Percentiles rank a stretch among this genome's conserved stretches.
phyloP scores from a whole-genome alignment of 2,329 filamentous ascomycete genomes.

The Aspergillus oerlinghausenensis region DNA sequence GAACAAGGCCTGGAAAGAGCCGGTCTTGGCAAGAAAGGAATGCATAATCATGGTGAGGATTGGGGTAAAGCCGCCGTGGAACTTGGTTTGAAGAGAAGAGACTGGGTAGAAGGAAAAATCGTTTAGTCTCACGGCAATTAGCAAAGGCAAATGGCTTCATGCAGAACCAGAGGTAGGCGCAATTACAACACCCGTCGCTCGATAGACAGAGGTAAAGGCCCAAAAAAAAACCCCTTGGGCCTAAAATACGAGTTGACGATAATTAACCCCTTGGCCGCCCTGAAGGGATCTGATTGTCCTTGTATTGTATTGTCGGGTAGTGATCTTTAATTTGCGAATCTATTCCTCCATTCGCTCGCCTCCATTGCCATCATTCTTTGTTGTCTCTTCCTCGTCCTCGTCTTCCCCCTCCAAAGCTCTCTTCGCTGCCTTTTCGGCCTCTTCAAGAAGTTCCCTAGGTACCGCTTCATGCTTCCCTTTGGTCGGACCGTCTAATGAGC shows the following conservation, averaged over 20 bases:
- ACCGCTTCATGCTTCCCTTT: constrained; percentile 92
- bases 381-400: constrained; percentile 67
- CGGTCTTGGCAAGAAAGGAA: constrained; percentile 56
- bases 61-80: constrained; percentile 95
- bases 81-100: constrained; percentile 79
- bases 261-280: background rate
- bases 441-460: constrained; percentile 81
- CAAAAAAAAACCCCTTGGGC: background rate
- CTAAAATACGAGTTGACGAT: background rate
- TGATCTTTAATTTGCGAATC: constrained; percentile 16
- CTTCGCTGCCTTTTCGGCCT: constrained; percentile 90
- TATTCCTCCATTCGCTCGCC: constrained; percentile 88
- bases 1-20: constrained; percentile 83
- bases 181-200: background rate
- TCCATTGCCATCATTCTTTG: constrained; percentile 55
- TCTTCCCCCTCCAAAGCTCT: constrained; percentile 83
- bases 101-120: constrained; percentile 70
- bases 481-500: constrained; percentile 74
- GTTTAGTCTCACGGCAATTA: constrained; percentile 24
- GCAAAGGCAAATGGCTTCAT: background rate
- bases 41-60: constrained; percentile 93
- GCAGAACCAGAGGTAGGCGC: background rate
- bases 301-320: background rate
- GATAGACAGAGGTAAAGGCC: background rate
- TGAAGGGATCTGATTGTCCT: constrained; percentile 13